Base-by-base conservation (phyloP, 1,284 basidiomycete genomes). In the Trametes pubescens region DNA sequence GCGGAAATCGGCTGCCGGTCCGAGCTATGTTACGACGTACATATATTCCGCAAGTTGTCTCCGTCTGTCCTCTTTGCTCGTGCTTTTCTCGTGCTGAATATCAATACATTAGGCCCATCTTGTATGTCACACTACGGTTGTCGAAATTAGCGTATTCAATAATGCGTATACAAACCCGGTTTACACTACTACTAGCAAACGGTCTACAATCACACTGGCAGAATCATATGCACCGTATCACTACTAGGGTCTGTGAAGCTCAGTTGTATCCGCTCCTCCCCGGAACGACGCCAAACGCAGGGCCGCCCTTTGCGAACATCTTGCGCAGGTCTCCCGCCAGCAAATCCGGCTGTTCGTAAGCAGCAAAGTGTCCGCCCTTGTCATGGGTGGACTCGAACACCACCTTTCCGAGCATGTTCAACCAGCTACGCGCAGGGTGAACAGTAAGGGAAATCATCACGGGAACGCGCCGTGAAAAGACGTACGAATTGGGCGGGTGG, bases 401-500 rank as follows among this genome's bases (percentile, higher is more conserved):
- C 37, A 75, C 57, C 13, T 74, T 74, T 73, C 80, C 61, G 10
- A 64, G 35, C 11, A 68, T 51, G 3, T 57, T 57, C 3, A 66
- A 32, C 65, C 70, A 65, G 32, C 72, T 62, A 22, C 18, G 35
- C 9, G 37, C 18, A 24, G 46, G 8, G 21, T 26, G 7, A 26
- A 6, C 32, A 24, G 44, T 22, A 4, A 49, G 46, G 1, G 13
- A 1, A 38, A 22, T 18, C 22, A 47, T 21, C 18, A 29, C 13
- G 16, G 34, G n/a, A 37, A 24, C 34, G n/a, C 18, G 26, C 2
- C 13, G 11, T 5, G 47, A 16, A 2, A 52, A 44, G 37, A 73
- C 82, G 54, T 54, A 85, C 85, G 75, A 71, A 56, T 68, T 76
- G 0, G 84, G 85, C 0, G 76, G 34, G 0, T 65, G 53, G 0